Percentiles rank a stretch among this genome's conserved stretches.
Conservation (phyloP, 148 eudicot genomes). For the Talinum fruticosum region DNA sequence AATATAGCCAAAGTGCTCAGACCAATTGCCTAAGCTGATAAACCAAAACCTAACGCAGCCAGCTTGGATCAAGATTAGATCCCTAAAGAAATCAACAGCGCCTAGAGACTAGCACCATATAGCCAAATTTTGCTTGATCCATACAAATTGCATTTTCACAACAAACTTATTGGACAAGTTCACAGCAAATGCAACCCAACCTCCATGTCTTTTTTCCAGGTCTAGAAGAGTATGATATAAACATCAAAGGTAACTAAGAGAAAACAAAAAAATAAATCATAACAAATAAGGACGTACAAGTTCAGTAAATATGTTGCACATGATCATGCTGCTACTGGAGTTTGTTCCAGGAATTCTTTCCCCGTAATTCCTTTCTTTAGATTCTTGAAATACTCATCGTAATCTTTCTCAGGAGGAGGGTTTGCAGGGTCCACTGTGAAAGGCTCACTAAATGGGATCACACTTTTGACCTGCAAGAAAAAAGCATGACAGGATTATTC, state of each 20-base stretch:
- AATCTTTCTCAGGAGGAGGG: slow-evolving; percentile 97
- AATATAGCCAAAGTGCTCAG: not conserved
- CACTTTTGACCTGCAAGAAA: slow-evolving; percentile 79
- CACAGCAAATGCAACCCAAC: not conserved
- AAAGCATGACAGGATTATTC: not conserved
- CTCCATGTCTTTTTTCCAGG: not conserved
- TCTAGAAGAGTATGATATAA: not conserved
- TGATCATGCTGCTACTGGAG: slow-evolving; percentile 42
- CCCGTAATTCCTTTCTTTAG: slow-evolving; percentile 90
- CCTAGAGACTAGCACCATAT: not conserved
- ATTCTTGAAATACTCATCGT: slow-evolving; percentile 66
- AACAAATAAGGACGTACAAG: not conserved
- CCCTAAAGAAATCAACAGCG: not conserved
- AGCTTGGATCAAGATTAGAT: too few species aligned
- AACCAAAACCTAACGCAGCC: not conserved
- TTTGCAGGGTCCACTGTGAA: slow-evolving; percentile 83
- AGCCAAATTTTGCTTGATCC: not conserved
- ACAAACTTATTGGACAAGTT: not conserved
- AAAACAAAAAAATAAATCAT: not conserved
- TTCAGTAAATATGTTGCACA: not conserved
- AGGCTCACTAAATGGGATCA: slow-evolving; percentile 80
- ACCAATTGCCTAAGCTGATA: not conserved
- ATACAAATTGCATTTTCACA: too few species aligned
- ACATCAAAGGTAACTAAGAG: not conserved
- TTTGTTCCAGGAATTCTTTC: slow-evolving; percentile 71